These are phyloP conservation scores for Cladosporium sp. DNA, from an alignment of 2,329 filamentous ascomycete species.

Conservation along the genomic window DNA sequence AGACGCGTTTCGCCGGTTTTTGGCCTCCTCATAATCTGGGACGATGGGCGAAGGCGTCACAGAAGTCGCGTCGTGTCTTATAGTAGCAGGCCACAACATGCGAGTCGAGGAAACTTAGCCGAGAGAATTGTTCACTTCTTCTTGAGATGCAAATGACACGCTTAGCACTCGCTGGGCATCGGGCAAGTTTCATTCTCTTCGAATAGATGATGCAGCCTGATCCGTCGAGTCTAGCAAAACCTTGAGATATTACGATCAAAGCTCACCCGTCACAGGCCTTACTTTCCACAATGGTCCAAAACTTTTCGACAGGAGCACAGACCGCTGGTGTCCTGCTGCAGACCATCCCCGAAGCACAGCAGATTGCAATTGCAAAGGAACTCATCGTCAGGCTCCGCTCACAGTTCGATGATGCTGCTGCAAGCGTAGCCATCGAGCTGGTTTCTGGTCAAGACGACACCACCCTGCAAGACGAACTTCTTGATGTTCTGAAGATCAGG, in stretches of 20 bases:
- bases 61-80: background rate
- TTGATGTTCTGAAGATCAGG: constrained; percentile 3
- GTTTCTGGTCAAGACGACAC: background rate
- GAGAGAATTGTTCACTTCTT: constrained; percentile 2
- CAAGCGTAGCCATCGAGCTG: constrained; percentile 10
- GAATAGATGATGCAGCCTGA: background rate
- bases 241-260: background rate
- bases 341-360: constrained; percentile 10
- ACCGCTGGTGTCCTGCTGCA: constrained; percentile 15
- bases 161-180: background rate
- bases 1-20: background rate
- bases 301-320: constrained; percentile 16
- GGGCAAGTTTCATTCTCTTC: background rate
- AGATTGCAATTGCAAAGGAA: constrained; percentile 2
- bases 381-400: background rate
- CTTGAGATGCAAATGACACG: background rate
- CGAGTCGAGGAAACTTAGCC: background rate
- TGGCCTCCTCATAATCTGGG: background rate
- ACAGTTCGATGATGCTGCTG: constrained; percentile 9
- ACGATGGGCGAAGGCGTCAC: background rate
- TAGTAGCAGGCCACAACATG: background rate
- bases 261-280: background rate
- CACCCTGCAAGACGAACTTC: background rate
- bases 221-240: background rate
- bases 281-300: constrained; percentile 9